Conservation (phyloP, 805 yeast species). For the Isabelozyma gotoi region DNA sequence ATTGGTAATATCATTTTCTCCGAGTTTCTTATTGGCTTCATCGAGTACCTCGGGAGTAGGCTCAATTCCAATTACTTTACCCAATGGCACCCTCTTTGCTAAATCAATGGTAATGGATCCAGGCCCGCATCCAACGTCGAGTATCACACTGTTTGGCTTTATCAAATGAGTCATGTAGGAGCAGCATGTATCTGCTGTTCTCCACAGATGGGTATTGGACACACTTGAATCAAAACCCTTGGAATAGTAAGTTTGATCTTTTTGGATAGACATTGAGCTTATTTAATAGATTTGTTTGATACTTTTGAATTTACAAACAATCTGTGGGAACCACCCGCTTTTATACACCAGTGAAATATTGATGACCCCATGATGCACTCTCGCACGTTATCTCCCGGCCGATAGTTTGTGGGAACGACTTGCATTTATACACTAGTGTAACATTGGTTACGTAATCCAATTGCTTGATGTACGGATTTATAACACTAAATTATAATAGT, state of each 20-base stretch:
- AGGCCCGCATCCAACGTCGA: conserved; percentile 47
- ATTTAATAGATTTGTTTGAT: no score
- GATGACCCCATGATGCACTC: no score
- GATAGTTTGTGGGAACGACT: no score
- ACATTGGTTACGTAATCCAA: no score
- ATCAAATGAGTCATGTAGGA: conserved; percentile 24
- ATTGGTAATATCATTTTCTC: conserved; percentile 9
- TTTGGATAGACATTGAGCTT: background rate
- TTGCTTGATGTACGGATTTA: no score
- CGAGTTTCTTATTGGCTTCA: conserved; percentile 14
- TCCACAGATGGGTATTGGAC: conserved; percentile 31
- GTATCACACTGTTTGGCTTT: conserved; percentile 20
- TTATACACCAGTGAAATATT: no score
- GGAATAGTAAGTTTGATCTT: conserved; percentile 22
- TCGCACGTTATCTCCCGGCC: no score
- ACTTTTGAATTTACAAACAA: no score
- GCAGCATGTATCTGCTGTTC: conserved; percentile 29
- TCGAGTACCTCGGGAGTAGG: conserved; percentile 27
- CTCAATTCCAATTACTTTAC: conserved; percentile 31
- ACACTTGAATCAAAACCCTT: conserved; percentile 19
- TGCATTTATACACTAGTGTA: no score
- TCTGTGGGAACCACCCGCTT: no score
- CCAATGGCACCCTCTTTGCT: conserved; percentile 25
- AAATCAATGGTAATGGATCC: conserved; percentile 38
- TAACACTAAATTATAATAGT: no score